Evolutionary conservation across 2,329 filamentous ascomycete species (phyloP).

Genomic region (Clonostachys rhizophaga): DNA sequence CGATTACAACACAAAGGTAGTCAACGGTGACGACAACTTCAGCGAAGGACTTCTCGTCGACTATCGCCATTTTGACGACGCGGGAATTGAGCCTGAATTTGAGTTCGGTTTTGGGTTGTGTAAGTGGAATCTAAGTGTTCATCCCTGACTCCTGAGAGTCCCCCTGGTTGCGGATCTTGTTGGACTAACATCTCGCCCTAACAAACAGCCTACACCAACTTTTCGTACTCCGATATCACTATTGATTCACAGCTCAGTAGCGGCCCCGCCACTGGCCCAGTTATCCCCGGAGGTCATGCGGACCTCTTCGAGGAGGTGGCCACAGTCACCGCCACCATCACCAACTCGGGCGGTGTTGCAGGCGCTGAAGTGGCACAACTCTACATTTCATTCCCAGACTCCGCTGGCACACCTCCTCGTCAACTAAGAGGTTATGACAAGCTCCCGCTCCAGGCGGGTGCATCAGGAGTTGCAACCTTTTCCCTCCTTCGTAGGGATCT

Average conservation of each 20-base stretch:
- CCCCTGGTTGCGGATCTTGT: conserved; percentile 48
- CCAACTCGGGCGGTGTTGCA: conserved; percentile 54
- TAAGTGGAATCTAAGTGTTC: conserved; percentile 47
- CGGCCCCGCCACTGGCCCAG: conserved; percentile 30
- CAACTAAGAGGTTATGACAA: conserved; percentile 61
- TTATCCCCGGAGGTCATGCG: conserved; percentile 34
- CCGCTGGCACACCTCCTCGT: conserved; percentile 31
- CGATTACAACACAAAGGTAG: conserved; percentile 37
- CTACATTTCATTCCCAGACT: conserved; percentile 41
- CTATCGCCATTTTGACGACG: conserved; percentile 71
- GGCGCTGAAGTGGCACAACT: conserved; percentile 49
- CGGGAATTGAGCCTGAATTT: conserved; percentile 57
- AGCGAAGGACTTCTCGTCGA: conserved; percentile 73
- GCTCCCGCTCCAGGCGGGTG: conserved; percentile 49
- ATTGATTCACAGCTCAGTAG: conserved; percentile 22
- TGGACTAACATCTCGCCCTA: neutral
- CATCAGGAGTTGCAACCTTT: conserved; percentile 47
- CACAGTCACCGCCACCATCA: conserved; percentile 53
- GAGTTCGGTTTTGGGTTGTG: conserved; percentile 74
- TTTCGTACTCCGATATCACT: conserved; percentile 50
- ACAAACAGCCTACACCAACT: conserved; percentile 59
- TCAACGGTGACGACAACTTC: conserved; percentile 45
- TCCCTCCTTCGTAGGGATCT: conserved; percentile 54
- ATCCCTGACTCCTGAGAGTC: neutral
- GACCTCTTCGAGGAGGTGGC: conserved; percentile 40